Evolutionary conservation across 2,329 filamentous ascomycete species (phyloP).

Genomic region (Phialophora chinensis): DNA sequence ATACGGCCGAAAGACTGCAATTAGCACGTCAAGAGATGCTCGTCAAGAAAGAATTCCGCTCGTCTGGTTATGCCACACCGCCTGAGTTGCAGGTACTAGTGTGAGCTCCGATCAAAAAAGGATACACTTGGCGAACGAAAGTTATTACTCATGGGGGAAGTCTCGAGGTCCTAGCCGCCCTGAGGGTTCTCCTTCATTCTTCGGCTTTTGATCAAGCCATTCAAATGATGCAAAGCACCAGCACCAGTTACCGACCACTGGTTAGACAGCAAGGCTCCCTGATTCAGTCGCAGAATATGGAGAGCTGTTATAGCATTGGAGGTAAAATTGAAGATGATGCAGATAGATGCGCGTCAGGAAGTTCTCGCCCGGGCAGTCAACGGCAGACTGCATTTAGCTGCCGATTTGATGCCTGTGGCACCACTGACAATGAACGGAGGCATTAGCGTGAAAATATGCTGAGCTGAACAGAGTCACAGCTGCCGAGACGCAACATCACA

Average conservation of each 20-base stretch:
- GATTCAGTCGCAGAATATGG: neutral
- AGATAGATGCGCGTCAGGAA: neutral
- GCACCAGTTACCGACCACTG: neutral
- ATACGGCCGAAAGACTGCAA: constrained; percentile 23
- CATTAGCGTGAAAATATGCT: neutral
- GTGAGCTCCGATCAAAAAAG: neutral
- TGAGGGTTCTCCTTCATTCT: neutral
- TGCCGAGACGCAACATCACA: neutral
- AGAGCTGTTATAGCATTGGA: neutral
- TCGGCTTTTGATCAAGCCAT: neutral
- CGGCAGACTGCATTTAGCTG: neutral
- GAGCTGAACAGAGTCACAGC: neutral
- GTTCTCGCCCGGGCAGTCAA: neutral
- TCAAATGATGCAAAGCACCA: neutral
- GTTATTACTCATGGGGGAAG: neutral
- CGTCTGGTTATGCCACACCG: constrained; percentile 14
- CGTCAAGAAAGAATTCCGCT: constrained; percentile 17
- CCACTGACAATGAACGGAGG: neutral
- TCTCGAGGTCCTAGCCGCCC: neutral
- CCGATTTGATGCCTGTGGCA: neutral
- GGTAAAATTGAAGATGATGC: too few relatives aligned
- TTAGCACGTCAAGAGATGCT: constrained; percentile 25
- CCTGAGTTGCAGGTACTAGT: constrained; percentile 12
- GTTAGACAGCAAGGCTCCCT: neutral
- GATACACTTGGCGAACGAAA: neutral